Base-by-base conservation (phyloP, 352 stramenopile species). In the Phytophthora vignae region DNA sequence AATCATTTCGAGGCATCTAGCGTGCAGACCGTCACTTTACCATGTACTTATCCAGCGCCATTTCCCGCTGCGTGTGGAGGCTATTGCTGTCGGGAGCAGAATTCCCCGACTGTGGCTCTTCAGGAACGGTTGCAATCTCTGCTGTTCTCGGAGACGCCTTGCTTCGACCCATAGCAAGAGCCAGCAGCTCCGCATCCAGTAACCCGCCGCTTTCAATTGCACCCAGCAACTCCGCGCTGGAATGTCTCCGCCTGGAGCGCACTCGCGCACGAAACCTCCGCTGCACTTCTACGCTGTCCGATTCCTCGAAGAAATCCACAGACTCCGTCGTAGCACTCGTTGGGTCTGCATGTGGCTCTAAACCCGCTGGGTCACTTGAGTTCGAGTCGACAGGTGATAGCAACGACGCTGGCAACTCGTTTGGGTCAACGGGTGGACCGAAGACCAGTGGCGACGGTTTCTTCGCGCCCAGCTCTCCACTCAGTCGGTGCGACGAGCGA, bases 41-140 rank as follows among this genome's bases (percentile, higher is more conserved):
- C 87, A 94, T 91, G 64, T 90, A 88, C 68, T 86, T 87, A 71
- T 90, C 87, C 53, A 94, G 66, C 4, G 72, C 71, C 29, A 91
- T 83, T 40, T 94, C 87, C 40, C 77, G 81, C 42, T 90, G 82
- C 5, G 77, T 90, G 38, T 82, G 69, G 27, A 79, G 25, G 38
- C 85, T 83, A 19, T 65, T 81, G 55, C 56, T 72, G 21, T 73
- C 63, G 10, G 46, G 58, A 29, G 69, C n/a, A 64, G 55, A 19
- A 54, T 69, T 17, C 64, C 58, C 61, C 36, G 52, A 62, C 55
- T 69, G 71, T 48, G 65, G 42, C 76, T 79, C 69, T 78, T 77
- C 36, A 63, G 25, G 4, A 63, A 69, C 60, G 46, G 70, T 69
- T 49, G 38, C 72, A 54, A 55, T 15, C 2, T 79, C 58, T n/a